A percentile compares a stretch with the other conserved stretches of the same genome.
Conservation (phyloP, 441 rosid species). For the Francoa sonchifolia region DNA sequence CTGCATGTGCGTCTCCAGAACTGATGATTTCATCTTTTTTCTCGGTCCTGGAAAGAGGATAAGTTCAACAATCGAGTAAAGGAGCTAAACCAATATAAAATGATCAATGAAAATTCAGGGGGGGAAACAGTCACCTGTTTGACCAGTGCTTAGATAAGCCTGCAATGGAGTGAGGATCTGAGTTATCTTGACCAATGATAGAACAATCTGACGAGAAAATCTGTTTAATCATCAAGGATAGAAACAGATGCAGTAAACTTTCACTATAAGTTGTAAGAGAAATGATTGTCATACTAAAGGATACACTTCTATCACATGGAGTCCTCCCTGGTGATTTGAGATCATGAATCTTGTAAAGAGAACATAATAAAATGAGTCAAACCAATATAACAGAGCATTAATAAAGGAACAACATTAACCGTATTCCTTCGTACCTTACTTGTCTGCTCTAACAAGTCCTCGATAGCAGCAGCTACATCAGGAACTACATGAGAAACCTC, state of each 20-base stretch:
- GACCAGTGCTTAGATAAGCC: constrained; percentile 63
- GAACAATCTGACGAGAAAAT: constrained; percentile 32
- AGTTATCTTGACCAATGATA: constrained; percentile 31
- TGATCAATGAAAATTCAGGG: too few relatives aligned
- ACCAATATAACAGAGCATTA: constrained; percentile 11
- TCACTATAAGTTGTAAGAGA: constrained; percentile 4
- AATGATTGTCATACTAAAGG: constrained; percentile 23
- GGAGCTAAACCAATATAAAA: too few relatives aligned
- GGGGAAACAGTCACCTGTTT: constrained; percentile 35
- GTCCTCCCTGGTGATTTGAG: constrained; percentile 48
- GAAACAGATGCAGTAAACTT: constrained; percentile 16
- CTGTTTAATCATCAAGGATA: constrained; percentile 55
- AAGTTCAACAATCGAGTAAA: neutral
- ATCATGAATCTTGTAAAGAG: constrained; percentile 55
- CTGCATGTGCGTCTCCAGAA: constrained; percentile 21
- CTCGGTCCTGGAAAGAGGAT: constrained; percentile 27
- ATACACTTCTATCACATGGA: constrained; percentile 49
- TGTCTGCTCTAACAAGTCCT: constrained; percentile 88
- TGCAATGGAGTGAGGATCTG: constrained; percentile 38
- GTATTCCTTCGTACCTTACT: constrained; percentile 57
- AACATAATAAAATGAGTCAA: constrained; percentile 13
- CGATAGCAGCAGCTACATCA: constrained; percentile 90
- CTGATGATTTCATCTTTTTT: constrained; percentile 31
- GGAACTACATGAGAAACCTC: constrained; percentile 53
- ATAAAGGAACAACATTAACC: constrained; percentile 14